Evolutionary conservation across 805 yeast species (phyloP), one percentile per base, ranked within the genome.

Genomic region (Candida montana): DNA sequence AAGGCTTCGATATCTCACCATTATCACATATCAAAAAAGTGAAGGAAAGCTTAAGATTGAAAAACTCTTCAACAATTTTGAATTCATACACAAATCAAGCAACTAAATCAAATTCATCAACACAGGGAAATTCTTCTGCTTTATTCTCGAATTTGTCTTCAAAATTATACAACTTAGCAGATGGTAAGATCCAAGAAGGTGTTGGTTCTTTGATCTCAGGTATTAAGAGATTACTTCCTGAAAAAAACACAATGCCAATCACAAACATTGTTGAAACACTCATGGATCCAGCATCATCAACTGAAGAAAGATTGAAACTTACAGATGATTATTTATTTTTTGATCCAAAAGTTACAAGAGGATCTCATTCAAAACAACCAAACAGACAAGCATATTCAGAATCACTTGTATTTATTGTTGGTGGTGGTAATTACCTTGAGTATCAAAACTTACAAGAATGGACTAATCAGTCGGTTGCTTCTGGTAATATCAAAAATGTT

Each of bases 341-440:
- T 55, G 97, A 93, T 61, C 97, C 99, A 23, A 81, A 78, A 52
- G 66, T 75, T 35, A 81, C 87, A 3, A 75, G 98, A 50, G 98
- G 98, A 4, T 83, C 95, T 7, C 90, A 83, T 53, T 80, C 95
- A 3, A 80, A 83, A 53, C 91, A 90, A 29, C 97, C 97, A 30
- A 83, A 79, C 61, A 78, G 95, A 57, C 85, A 82, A 51, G 68
- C 81, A 10, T 88, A 86, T 61, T 79, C 79, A 45, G 93, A 88
- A 51, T 79, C 95, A 2, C 67, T 87, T 37, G 95, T 93, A 17
- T 93, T 93, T 61, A 87, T 90, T 39, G 90, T 93, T 42, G 99
- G 99, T 20, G 99, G 99, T 28, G 98, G 98, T 36, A 90, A 87
- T 62, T 93, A 89, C 59, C 67, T 86, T 48, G 99, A 93, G 65